Base-by-base conservation (phyloP, 2,329 filamentous ascomycete species). In the Cladosporium sp. region DNA sequence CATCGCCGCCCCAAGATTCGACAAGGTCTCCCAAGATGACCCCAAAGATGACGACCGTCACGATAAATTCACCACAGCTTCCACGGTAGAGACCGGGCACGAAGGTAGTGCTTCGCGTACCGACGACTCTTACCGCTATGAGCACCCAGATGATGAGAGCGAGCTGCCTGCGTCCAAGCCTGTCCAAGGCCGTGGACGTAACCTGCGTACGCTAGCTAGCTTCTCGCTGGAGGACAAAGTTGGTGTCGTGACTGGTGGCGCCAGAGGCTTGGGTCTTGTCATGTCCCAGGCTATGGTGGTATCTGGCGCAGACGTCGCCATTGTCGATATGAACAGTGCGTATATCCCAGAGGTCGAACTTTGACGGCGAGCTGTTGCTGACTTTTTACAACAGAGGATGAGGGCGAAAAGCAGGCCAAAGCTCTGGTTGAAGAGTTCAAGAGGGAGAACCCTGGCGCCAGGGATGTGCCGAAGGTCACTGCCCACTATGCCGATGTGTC, bases 211-310 rank as follows among this genome's bases (percentile, higher is more conserved):
- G 0, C 83, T 97, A 28, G 86, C 89, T 36, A 85, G 85, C 43
- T 97, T 97, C 78, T 93, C 91, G 8, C 83, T 97, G 36, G 88
- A 96, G 72, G 89, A 86, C 61, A 88, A 87, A 70, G 89, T 92
- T 8, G 91, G 86, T 49, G 80, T 97, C 40, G 89, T 97, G 39
- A 97, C 93, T 1, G 93, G 93, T 55, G 93, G 92, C 70, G 93
- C 93, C 25, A 83, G 92, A 70, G 93, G 93, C 7, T 76, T 97
- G 59, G 93, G 93, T 39, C 79, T 97, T 61, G 92, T 95, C 66
- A 97, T 97, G 89, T 89, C 88, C 54, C 92, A 96, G 78, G 92
- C 89, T 49, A 84, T 96, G 75, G 89, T 96, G 55, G 87, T 90
- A 55, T 94, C 89, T 56, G 93, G 93, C 55, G 89, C 90, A 9